Evolutionary conservation across 352 stramenopile genomes (phyloP).

Genomic region (Phytopythium aichiense): DNA sequence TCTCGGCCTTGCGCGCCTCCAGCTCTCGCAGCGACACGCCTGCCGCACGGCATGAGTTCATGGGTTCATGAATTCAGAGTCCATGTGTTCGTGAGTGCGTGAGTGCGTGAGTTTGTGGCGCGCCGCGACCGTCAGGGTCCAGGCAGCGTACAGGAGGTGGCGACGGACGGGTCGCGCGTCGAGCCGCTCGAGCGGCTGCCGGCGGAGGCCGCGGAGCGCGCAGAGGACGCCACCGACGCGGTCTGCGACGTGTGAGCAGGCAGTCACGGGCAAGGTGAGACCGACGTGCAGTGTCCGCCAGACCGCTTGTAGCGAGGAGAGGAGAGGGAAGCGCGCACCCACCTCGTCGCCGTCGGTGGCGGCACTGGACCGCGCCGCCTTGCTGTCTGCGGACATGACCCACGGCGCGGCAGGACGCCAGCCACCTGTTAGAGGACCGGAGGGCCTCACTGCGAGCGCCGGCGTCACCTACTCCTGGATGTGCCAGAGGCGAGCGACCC

Average conservation of each 20-base stretch:
- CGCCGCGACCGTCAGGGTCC: not conserved
- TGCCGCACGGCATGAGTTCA: conserved; percentile 5
- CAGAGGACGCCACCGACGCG: conserved; percentile 2
- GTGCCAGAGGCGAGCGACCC: not conserved
- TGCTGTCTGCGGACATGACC: not conserved
- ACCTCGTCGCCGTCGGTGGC: conserved; percentile 4
- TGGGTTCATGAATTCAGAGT: not conserved
- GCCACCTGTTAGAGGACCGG: too few relatives aligned
- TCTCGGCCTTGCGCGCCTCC: conserved; percentile 53
- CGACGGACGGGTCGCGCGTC: conserved; percentile 13
- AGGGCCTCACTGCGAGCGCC: too few relatives aligned
- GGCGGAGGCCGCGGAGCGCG: not conserved
- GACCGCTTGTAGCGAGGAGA: not conserved
- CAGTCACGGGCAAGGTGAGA: not conserved
- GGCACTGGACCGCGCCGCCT: not conserved
- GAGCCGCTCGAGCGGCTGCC: not conserved
- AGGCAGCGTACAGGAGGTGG: conserved; percentile 32
- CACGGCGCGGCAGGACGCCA: not conserved
- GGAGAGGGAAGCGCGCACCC: too few relatives aligned
- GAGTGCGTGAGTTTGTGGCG: not conserved
- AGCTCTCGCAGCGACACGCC: conserved; percentile 47
- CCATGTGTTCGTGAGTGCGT: too few relatives aligned
- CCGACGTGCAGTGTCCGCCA: not conserved
- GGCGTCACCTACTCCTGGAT: conserved; percentile 3
- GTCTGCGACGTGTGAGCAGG: not conserved